These are phyloP conservation scores for Verticillium longisporum DNA, from an alignment of 2,329 filamentous ascomycete genomes.

Conservation along the genomic window DNA sequence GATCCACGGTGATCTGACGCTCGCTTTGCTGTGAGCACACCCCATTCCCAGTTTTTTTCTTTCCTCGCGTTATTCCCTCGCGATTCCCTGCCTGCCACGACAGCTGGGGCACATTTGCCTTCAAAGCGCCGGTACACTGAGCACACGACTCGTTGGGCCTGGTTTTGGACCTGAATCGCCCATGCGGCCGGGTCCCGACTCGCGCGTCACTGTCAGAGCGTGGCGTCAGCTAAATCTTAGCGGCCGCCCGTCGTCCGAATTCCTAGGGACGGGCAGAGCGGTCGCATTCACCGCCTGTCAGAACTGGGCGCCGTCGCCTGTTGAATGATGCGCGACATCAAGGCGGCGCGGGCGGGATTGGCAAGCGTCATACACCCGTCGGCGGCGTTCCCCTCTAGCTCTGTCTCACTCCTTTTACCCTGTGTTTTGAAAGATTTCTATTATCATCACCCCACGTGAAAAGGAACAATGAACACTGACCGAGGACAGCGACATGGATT, in stretches of 20 bases:
- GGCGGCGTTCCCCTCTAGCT: background rate
- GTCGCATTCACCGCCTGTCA: background rate
- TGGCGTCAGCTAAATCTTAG: background rate
- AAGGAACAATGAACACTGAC: background rate
- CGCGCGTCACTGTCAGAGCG: background rate
- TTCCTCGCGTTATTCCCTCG: background rate
- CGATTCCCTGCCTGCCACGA: too few species aligned
- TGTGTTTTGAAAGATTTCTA: background rate
- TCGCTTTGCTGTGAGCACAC: conserved; percentile 59
- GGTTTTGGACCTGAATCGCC: too few species aligned
- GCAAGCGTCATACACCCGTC: background rate
- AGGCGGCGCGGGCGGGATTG: background rate
- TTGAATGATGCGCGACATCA: background rate
- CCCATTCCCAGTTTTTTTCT: background rate
- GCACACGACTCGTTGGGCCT: too few species aligned
- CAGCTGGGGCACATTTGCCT: too few species aligned
- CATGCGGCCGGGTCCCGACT: background rate
- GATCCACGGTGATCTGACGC: conserved; percentile 70
- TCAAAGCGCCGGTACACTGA: too few species aligned
- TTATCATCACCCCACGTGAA: background rate
- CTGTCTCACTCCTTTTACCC: background rate
- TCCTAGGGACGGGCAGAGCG: too few species aligned
- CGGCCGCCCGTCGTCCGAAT: background rate
- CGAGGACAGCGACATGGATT: background rate
- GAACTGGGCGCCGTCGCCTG: background rate